Percentiles rank a stretch among this genome's conserved stretches.
Conservation (phyloP, 108 stramenopile species). For the Fragilaria crotonensis region DNA sequence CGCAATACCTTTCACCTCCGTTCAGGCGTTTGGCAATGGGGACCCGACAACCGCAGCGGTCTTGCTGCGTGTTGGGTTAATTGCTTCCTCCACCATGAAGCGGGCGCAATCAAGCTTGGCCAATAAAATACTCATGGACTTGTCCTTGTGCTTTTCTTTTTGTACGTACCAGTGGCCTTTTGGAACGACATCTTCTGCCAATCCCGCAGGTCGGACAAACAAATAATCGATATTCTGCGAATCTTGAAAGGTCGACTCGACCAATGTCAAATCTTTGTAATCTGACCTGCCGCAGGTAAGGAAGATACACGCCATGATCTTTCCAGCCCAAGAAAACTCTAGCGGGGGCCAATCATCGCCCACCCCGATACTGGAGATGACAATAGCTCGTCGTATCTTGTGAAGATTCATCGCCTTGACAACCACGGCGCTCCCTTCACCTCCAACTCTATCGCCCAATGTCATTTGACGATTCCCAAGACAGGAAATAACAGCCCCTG, state of each 20-base stretch:
- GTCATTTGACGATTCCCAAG: conserved; percentile 68
- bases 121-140: conserved; percentile 37
- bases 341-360: conserved; percentile 38
- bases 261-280: conserved; percentile 42
- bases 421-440: conserved; percentile 44
- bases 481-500: conserved; percentile 55
- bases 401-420: conserved; percentile 47
- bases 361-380: conserved; percentile 50
- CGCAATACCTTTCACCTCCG: no score
- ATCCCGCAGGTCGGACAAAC: conserved; percentile 63
- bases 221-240: conserved; percentile 37
- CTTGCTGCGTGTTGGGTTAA: conserved; percentile 35
- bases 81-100: conserved; percentile 62
- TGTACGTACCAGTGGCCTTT: conserved; percentile 39
- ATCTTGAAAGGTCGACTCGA: conserved; percentile 27
- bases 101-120: conserved; percentile 66
- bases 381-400: conserved; percentile 36
- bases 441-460: conserved; percentile 25
- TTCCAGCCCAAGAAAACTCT: conserved; percentile 45
- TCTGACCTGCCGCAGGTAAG: conserved; percentile 26
- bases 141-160: conserved; percentile 38
- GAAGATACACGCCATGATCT: conserved; percentile 36
- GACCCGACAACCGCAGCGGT: conserved; percentile 53
- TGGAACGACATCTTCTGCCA: conserved; percentile 45
- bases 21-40: no score